Percentiles rank a stretch among this genome's conserved stretches.
phyloP scores from a whole-genome alignment of 129 eudicot species.

The Helichrysum umbraculigerum region DNA sequence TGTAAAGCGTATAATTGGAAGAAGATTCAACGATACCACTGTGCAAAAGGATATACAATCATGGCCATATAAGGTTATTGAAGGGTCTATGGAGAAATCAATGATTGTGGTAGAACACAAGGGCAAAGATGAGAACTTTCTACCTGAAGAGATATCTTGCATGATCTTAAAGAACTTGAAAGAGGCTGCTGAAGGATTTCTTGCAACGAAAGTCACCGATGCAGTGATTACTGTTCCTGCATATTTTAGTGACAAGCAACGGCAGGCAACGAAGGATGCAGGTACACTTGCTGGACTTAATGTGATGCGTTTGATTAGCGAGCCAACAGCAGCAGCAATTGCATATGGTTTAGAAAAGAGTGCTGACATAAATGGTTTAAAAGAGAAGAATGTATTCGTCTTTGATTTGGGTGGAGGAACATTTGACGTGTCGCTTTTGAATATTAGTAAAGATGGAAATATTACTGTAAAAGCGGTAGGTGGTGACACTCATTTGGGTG shows the following conservation, averaged over 20 bases:
- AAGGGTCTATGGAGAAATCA: background rate
- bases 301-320: background rate
- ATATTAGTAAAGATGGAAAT: background rate
- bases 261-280: background rate
- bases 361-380: background rate
- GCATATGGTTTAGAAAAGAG: background rate
- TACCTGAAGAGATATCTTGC: background rate
- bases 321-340: slow-evolving; percentile 4
- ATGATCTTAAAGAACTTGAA: background rate
- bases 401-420: slow-evolving; percentile 8
- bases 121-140: background rate
- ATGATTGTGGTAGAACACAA: background rate
- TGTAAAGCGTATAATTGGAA: background rate
- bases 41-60: background rate
- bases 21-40: background rate
- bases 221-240: slow-evolving; percentile 1
- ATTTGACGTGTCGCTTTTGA: background rate
- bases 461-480: background rate
- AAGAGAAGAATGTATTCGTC: background rate
- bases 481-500: background rate
- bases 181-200: background rate
- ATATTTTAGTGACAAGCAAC: background rate
- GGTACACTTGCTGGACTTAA: background rate
- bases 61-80: background rate
- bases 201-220: background rate